A percentile compares a stretch with the other conserved stretches of the same genome.
These are phyloP conservation scores for Hirsutella rhossiliensis DNA, from an alignment of 2,329 filamentous ascomycete species.

Conservation along the genomic window DNA sequence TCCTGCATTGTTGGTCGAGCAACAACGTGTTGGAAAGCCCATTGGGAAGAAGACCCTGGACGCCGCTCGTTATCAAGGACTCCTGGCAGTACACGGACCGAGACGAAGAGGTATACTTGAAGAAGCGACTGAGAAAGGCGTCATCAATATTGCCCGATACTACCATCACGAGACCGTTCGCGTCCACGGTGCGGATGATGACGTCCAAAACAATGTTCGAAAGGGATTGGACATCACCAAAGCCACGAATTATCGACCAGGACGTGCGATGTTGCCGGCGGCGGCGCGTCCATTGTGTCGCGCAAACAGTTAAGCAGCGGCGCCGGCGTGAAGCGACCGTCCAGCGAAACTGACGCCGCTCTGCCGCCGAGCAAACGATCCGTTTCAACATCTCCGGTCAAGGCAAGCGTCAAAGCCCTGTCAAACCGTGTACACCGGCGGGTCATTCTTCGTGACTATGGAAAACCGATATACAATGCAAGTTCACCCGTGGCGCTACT, in stretches of 20 bases:
- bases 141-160: slow-evolving; percentile 27
- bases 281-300: background rate
- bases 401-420: background rate
- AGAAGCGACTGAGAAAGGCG: slow-evolving; percentile 20
- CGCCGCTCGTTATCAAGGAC: slow-evolving; percentile 31
- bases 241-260: background rate
- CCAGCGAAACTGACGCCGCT: too few relatives aligned
- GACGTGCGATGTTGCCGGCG: background rate
- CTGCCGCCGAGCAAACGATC: background rate
- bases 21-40: slow-evolving; percentile 32
- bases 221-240: background rate
- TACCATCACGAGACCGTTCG: slow-evolving; percentile 29
- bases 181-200: slow-evolving; percentile 18
- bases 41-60: slow-evolving; percentile 21
- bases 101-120: slow-evolving; percentile 26
- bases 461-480: background rate
- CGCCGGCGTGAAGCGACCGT: too few relatives aligned
- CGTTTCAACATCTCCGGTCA: background rate
- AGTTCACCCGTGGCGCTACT: background rate
- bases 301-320: background rate
- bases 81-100: slow-evolving; percentile 19
- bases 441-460: background rate
- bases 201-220: slow-evolving; percentile 5
- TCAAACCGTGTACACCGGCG: background rate
- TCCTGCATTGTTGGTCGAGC: slow-evolving; percentile 24